A percentile compares a stretch with the other conserved stretches of the same genome.
phyloP scores from a whole-genome alignment of 2,329 filamentous ascomycete genomes.

The Colletotrichum sojae region DNA sequence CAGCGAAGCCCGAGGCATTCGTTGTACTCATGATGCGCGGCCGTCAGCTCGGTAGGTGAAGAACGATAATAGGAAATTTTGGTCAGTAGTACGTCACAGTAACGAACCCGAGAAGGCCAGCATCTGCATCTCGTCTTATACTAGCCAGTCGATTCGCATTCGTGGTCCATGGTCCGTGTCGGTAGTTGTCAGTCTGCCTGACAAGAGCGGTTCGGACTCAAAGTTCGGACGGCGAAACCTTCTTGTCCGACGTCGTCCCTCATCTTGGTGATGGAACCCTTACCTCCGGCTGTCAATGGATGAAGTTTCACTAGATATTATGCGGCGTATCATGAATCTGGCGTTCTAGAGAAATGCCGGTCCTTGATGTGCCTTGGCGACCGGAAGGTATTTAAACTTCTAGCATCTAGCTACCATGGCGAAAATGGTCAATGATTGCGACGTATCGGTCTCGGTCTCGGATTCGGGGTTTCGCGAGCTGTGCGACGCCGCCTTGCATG shows the following conservation, averaged over 20 bases:
- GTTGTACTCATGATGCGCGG: background rate
- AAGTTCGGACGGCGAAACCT: constrained; percentile 23
- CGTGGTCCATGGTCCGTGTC: background rate
- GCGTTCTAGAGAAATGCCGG: background rate
- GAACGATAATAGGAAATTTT: too few species aligned
- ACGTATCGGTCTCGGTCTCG: constrained; percentile 25
- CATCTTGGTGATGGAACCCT: constrained; percentile 1
- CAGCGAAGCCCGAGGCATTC: background rate
- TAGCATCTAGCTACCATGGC: background rate
- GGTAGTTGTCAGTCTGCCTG: background rate
- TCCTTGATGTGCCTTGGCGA: background rate
- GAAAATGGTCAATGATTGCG: background rate
- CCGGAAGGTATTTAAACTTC: background rate
- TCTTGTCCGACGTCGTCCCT: background rate
- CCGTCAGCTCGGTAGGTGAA: background rate
- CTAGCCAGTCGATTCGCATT: background rate
- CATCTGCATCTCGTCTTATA: background rate
- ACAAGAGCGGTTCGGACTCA: background rate
- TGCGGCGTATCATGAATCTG: background rate
- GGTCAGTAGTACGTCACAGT: too few species aligned
- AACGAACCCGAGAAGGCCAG: too few species aligned
- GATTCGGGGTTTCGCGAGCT: background rate
- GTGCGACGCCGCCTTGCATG: background rate
- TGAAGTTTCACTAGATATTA: background rate
- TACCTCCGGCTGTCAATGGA: background rate